Evolutionary conservation across 352 stramenopile genomes (phyloP).

Genomic region (Phytophthora pisi): DNA sequence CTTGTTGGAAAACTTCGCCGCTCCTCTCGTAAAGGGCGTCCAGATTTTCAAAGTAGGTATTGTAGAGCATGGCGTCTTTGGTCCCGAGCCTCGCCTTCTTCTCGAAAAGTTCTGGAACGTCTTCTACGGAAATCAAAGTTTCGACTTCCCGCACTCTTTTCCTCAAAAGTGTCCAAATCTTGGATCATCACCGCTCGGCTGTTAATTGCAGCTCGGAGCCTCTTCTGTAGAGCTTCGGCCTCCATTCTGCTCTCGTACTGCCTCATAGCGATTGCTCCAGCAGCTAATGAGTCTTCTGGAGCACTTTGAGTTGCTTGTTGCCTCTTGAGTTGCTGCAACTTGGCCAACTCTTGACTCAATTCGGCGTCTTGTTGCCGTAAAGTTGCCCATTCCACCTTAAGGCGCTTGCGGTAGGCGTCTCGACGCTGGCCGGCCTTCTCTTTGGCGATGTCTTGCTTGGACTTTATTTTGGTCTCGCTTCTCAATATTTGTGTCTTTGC

Average conservation of each 20-base stretch:
- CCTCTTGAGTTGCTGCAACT: slow-evolving; percentile 19
- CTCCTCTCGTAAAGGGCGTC: slow-evolving; percentile 19
- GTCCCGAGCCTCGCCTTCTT: slow-evolving; percentile 19
- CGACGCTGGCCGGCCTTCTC: slow-evolving; percentile 25
- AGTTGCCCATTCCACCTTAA: slow-evolving; percentile 36
- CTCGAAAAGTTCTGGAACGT: slow-evolving; percentile 14
- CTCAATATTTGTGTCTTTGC: not conserved
- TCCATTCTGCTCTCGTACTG: slow-evolving; percentile 35
- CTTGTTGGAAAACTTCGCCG: slow-evolving; percentile 21
- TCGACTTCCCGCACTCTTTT: slow-evolving; percentile 24
- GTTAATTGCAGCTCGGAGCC: slow-evolving; percentile 14
- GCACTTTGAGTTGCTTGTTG: slow-evolving; percentile 9
- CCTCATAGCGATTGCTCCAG: slow-evolving; percentile 19
- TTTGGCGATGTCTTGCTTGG: slow-evolving; percentile 11
- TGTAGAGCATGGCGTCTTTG: slow-evolving; percentile 31
- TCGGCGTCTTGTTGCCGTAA: slow-evolving; percentile 22
- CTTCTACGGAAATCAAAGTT: not conserved
- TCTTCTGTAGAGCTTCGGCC: slow-evolving; percentile 20
- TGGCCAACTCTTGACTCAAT: slow-evolving; percentile 19
- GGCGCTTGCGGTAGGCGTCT: slow-evolving; percentile 36
- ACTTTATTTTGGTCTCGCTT: not conserved
- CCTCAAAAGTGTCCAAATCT: slow-evolving; percentile 20
- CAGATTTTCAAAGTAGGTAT: slow-evolving; percentile 33
- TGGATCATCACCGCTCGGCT: slow-evolving; percentile 33
- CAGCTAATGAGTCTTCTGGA: slow-evolving; percentile 10